Base-by-base conservation (phyloP, 441 rosid genomes). In the Erysimum pusillum region DNA sequence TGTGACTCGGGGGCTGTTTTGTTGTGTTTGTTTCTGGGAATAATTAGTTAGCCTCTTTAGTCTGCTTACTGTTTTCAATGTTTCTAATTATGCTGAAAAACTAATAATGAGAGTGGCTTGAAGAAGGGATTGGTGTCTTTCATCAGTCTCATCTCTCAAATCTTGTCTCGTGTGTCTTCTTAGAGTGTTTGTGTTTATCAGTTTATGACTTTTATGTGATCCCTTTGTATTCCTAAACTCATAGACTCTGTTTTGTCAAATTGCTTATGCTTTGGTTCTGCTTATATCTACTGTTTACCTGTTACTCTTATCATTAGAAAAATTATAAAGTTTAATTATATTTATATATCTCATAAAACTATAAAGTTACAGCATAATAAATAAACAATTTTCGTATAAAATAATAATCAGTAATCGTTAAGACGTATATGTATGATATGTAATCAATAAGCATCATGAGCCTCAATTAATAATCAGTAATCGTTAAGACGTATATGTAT, bases 361-460 rank as follows among this genome's bases (percentile, higher is more conserved):
- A 45, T 35, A 63, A 73, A 25, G 49, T 42, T 74, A 46, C 67
- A 57, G 0, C 52, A 25, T 38, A 36, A 74, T 36, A 74, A 74
- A 64, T 76, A 45, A 70, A 71, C 2, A 56, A 68, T 28, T 38
- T 49, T 63, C 38, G 14, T 63, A 54, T 54, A 62, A n/a, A n/a
- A 60, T 31, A 20, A 76, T 69, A 70, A 54, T 70, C 14, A 70
- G 76, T 64, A 76, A 65, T 18, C 46, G 72, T 71, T 54, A 76
- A 17, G 49, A 25, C n/a, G n/a, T n/a, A 76, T 67, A 13, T 54
- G 2, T 56, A 39, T 38, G 63, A 6, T 38, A 32, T 70, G 74
- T 45, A 46, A 46, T 57, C 56, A 57, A 69, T 69, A 57, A 44
- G 42, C 41, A 69, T 56, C 41, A 69, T 56, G 14, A 41, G 17